Evolutionary conservation across 129 eudicot species (phyloP).

Genomic region (Tagetes erecta): DNA sequence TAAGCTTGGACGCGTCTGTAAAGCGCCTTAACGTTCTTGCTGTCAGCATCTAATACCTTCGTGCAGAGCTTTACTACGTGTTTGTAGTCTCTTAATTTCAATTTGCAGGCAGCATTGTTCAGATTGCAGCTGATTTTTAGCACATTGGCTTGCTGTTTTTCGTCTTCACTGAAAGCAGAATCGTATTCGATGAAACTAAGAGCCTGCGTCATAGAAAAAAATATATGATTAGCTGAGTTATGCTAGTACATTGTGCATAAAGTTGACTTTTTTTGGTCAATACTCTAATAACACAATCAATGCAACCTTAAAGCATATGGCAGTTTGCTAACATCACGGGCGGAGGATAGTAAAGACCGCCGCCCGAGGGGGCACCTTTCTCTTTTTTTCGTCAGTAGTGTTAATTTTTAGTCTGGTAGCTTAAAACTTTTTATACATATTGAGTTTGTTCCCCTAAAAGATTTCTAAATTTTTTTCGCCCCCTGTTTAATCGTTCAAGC

Average conservation of each 20-base stretch:
- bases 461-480: no score
- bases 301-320: background rate
- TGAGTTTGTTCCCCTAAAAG: no score
- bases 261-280: slow-evolving; percentile 1
- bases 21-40: slow-evolving; percentile 59
- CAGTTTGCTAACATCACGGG: no score
- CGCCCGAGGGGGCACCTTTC: no score
- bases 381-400: no score
- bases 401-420: no score
- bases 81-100: slow-evolving; percentile 54
- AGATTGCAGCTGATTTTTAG: slow-evolving; percentile 51
- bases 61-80: slow-evolving; percentile 55
- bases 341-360: no score
- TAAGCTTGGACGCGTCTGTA: slow-evolving; percentile 72
- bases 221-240: background rate
- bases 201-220: slow-evolving; percentile 47
- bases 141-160: slow-evolving; percentile 45
- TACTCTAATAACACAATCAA: background rate
- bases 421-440: no score
- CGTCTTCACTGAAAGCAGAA: slow-evolving; percentile 51
- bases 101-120: slow-evolving; percentile 74
- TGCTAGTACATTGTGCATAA: background rate
- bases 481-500: no score
- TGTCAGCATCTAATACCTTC: slow-evolving; percentile 66
- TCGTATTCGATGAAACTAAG: slow-evolving; percentile 59